A percentile compares a stretch with the other conserved stretches of the same genome.
Conservation (phyloP, 345 rosid species). For the Citropsis articulata region DNA sequence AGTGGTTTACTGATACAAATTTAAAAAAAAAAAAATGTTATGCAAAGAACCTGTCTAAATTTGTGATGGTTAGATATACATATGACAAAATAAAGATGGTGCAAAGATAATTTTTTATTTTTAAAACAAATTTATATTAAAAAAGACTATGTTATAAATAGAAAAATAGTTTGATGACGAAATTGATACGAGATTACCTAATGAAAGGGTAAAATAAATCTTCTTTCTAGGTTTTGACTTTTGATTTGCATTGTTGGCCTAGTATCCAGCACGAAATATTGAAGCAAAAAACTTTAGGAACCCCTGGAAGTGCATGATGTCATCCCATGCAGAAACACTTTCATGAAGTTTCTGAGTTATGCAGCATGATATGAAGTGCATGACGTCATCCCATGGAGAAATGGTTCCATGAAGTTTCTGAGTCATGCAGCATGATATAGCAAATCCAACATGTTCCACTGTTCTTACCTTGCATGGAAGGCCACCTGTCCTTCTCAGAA, state of each 20-base stretch:
- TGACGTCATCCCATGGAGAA: not conserved
- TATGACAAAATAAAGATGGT: too few species aligned
- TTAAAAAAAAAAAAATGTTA: too few species aligned
- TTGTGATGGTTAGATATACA: too few species aligned
- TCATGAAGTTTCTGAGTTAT: not conserved
- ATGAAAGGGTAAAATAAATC: not conserved
- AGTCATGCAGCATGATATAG: not conserved
- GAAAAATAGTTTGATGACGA: not conserved
- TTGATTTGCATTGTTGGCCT: not conserved
- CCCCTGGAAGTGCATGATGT: not conserved
- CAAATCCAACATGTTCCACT: not conserved
- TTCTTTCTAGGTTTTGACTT: not conserved
- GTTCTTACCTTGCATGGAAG: conserved; percentile 70
- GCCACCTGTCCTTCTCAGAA: conserved; percentile 56
- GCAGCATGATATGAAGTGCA: not conserved
- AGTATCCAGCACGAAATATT: not conserved
- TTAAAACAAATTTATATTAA: not conserved
- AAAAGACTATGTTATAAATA: not conserved
- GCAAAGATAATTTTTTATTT: not conserved
- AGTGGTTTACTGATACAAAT: too few species aligned
- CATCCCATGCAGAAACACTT: not conserved
- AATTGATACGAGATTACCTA: not conserved
- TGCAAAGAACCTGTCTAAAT: too few species aligned
- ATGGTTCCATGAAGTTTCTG: not conserved
- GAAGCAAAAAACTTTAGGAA: not conserved